These are phyloP conservation scores for Suillus spraguei DNA, from an alignment of 768 basidiomycete genomes.

Conservation along the genomic window DNA sequence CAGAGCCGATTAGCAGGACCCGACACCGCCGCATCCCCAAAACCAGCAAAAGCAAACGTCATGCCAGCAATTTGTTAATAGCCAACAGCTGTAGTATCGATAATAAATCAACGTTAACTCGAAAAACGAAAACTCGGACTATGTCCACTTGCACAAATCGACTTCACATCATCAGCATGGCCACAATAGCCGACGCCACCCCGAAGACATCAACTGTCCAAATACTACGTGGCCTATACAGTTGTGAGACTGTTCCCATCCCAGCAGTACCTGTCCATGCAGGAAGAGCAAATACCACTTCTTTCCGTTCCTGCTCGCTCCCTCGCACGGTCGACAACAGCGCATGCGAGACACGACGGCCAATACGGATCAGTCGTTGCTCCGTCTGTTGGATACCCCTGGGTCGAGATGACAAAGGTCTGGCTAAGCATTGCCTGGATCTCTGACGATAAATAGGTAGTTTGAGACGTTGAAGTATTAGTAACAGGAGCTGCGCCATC, in stretches of 20 bases:
- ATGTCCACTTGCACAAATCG: background rate
- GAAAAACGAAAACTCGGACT: background rate
- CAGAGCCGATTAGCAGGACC: background rate
- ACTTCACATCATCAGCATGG: constrained; percentile 24
- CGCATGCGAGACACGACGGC: constrained; percentile 54
- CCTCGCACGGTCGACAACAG: constrained; percentile 49
- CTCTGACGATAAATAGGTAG: constrained; percentile 38
- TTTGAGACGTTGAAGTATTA: constrained; percentile 44
- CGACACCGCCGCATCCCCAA: constrained; percentile 1
- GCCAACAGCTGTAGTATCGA: background rate
- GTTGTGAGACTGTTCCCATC: constrained; percentile 15
- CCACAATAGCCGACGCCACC: constrained; percentile 16
- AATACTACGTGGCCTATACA: background rate
- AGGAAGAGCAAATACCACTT: constrained; percentile 33
- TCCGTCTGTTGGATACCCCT: constrained; percentile 38
- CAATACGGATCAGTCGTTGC: constrained; percentile 41
- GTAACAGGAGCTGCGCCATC: constrained; percentile 40
- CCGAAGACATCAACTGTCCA: constrained; percentile 9
- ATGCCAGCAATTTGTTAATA: background rate
- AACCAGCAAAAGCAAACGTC: too few relatives aligned
- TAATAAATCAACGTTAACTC: background rate
- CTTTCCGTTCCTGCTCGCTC: constrained; percentile 24
- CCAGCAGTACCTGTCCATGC: constrained; percentile 38
- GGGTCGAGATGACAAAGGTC: constrained; percentile 44
- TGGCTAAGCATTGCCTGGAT: constrained; percentile 49